phyloP scores from a whole-genome alignment of 2,329 filamentous ascomycete species.

The Penicillium hordei region DNA sequence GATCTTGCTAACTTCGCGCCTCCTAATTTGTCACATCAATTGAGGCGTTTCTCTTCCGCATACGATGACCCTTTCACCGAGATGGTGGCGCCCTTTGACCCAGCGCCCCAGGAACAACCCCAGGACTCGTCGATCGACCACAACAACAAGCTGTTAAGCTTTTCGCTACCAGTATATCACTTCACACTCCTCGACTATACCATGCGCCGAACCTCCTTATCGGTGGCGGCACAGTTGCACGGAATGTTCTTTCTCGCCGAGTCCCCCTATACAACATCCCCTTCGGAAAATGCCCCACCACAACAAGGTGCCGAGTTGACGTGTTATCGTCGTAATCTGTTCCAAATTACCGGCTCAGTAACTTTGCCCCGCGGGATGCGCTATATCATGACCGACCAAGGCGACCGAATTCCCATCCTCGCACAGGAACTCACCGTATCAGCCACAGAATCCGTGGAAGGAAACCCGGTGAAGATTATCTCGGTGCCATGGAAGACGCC shows the following conservation, averaged over 20 bases:
- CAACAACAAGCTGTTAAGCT: constrained; percentile 71
- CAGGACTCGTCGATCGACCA: constrained; percentile 62
- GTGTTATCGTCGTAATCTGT: constrained; percentile 92
- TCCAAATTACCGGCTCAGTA: constrained; percentile 90
- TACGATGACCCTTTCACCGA: constrained; percentile 56
- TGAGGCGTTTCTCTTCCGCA: constrained; percentile 53
- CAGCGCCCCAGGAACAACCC: constrained; percentile 46
- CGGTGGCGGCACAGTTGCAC: constrained; percentile 62
- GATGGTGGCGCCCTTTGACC: constrained; percentile 46
- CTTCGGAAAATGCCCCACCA: constrained; percentile 58
- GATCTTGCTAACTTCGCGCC: constrained; percentile 50
- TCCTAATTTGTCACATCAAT: constrained; percentile 38
- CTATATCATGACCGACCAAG: constrained; percentile 78
- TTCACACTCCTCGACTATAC: constrained; percentile 62
- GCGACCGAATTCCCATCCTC: constrained; percentile 77
- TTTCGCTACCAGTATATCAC: constrained; percentile 63
- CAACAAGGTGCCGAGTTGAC: constrained; percentile 67
- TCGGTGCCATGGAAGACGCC: constrained; percentile 98
- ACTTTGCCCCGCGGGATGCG: constrained; percentile 75
- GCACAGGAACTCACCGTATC: constrained; percentile 85
- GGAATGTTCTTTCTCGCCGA: constrained; percentile 70
- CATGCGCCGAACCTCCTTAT: constrained; percentile 56
- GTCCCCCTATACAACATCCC: constrained; percentile 60
- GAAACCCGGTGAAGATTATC: constrained; percentile 87
- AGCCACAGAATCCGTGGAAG: constrained; percentile 91